A percentile compares a stretch with the other conserved stretches of the same genome.
Conservation (phyloP, 1,139 yeast genomes). For the Candida sojae region DNA sequence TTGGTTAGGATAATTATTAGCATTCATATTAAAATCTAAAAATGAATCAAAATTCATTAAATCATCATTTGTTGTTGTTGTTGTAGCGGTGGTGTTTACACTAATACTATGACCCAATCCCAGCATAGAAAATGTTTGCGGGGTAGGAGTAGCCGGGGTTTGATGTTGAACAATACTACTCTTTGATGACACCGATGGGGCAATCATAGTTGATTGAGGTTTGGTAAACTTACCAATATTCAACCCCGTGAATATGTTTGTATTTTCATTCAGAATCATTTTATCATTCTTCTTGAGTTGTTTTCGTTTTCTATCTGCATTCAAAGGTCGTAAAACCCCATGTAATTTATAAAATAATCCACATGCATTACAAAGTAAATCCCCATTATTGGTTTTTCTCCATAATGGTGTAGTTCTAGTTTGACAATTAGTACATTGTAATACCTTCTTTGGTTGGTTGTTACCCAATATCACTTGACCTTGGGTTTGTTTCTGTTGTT, state of each 20-base stretch:
- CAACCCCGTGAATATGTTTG: slow-evolving; percentile 25
- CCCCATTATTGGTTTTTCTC: slow-evolving; percentile 48
- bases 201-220: neutral
- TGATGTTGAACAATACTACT: neutral
- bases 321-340: slow-evolving; percentile 47
- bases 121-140: neutral
- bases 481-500: neutral
- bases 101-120: slow-evolving; percentile 1
- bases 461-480: neutral
- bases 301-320: slow-evolving; percentile 14
- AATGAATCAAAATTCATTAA: slow-evolving; percentile 16
- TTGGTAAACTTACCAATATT: slow-evolving; percentile 5
- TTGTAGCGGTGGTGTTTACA: slow-evolving; percentile 3
- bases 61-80: slow-evolving; percentile 8
- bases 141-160: neutral
- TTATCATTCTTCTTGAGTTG: slow-evolving; percentile 18
- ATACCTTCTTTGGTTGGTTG: slow-evolving; percentile 20
- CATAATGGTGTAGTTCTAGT: slow-evolving; percentile 50
- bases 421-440: slow-evolving; percentile 48
- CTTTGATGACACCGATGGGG: neutral
- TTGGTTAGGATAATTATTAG: slow-evolving; percentile 1
- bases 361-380: slow-evolving; percentile 49
- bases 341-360: slow-evolving; percentile 49
- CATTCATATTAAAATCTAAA: slow-evolving; percentile 12
- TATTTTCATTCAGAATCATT: slow-evolving; percentile 25